phyloP scores from a whole-genome alignment of 2,329 filamentous ascomycete genomes.

The Pyrenochaeta sp. region DNA sequence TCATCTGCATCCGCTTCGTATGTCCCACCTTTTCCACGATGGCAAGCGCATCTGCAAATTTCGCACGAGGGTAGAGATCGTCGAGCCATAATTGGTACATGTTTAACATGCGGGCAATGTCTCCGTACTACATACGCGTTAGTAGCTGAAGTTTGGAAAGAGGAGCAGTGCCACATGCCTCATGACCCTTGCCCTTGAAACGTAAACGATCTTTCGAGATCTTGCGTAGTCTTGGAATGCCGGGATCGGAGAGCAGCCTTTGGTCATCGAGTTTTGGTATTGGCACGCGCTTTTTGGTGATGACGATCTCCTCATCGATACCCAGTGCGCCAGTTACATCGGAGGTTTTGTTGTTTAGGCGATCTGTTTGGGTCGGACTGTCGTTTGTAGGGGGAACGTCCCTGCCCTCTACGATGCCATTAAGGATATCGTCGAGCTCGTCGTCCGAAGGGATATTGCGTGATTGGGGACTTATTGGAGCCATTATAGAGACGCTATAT shows the following conservation, averaged over 20 bases:
- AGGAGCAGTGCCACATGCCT: conserved; percentile 61
- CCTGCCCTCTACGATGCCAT: conserved; percentile 72
- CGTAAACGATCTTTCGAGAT: conserved; percentile 74
- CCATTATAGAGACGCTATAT: conserved; percentile 25
- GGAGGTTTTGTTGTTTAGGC: conserved; percentile 22
- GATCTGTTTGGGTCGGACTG: conserved; percentile 21
- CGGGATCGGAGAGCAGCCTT: conserved; percentile 80
- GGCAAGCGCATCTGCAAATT: conserved; percentile 85
- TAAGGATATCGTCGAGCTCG: conserved; percentile 73
- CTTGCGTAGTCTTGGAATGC: conserved; percentile 81
- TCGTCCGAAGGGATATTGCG: conserved; percentile 47
- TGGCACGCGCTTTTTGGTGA: conserved; percentile 79
- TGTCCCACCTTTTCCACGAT: conserved; percentile 97
- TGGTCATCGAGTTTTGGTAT: conserved; percentile 87
- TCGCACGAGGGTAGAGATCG: conserved; percentile 92
- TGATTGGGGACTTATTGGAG: conserved; percentile 19
- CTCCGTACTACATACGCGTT: conserved; percentile 71
- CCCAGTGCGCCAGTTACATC: conserved; percentile 66
- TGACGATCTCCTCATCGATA: conserved; percentile 85
- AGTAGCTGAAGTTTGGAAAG: conserved; percentile 4
- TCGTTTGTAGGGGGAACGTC: conserved; percentile 51
- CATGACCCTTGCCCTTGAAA: conserved; percentile 93
- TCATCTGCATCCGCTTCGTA: conserved; percentile 77
- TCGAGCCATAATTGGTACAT: conserved; percentile 98
- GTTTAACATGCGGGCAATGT: conserved; percentile 80